Conservation (phyloP, 2,329 filamentous ascomycete genomes). For the Aplosporella prunicola region DNA sequence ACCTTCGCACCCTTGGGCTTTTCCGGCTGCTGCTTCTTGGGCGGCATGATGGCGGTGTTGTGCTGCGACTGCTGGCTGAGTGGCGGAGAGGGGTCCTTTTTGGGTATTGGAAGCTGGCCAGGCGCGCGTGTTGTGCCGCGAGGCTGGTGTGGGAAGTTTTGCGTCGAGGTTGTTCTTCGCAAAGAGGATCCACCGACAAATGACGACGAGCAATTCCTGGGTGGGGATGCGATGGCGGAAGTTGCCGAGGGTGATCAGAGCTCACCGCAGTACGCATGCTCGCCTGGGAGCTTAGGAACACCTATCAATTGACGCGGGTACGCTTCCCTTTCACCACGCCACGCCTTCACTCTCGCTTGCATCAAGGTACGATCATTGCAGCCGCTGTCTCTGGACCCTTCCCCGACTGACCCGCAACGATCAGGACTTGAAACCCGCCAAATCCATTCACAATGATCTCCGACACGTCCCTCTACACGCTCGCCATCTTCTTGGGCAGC, state of each 20-base stretch:
- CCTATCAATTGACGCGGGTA: too few relatives aligned
- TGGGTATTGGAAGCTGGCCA: background rate
- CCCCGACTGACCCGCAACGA: background rate
- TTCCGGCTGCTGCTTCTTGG: constrained; percentile 46
- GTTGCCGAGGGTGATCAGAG: too few relatives aligned
- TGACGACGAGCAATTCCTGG: constrained; percentile 8
- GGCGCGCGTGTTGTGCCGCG: background rate
- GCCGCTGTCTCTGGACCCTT: background rate
- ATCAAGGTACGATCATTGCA: background rate
- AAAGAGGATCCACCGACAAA: constrained; percentile 4
- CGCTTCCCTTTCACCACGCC: too few relatives aligned
- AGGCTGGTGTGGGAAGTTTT: background rate
- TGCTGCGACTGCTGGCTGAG: background rate
- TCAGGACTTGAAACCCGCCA: too few relatives aligned
- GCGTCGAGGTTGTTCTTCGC: background rate
- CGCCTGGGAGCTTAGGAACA: too few relatives aligned
- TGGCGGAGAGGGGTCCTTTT: background rate
- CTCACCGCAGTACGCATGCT: too few relatives aligned
- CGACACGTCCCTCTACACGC: constrained; percentile 79
- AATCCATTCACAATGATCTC: constrained; percentile 94
- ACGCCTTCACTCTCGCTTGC: constrained; percentile 10
- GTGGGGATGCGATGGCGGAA: background rate
- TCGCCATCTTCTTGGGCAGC: constrained; percentile 88
- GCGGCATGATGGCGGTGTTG: constrained; percentile 53
- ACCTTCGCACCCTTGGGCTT: constrained; percentile 47